Evolutionary conservation across 257 asterid genomes (phyloP).

Genomic region (Scutellaria baicalensis): DNA sequence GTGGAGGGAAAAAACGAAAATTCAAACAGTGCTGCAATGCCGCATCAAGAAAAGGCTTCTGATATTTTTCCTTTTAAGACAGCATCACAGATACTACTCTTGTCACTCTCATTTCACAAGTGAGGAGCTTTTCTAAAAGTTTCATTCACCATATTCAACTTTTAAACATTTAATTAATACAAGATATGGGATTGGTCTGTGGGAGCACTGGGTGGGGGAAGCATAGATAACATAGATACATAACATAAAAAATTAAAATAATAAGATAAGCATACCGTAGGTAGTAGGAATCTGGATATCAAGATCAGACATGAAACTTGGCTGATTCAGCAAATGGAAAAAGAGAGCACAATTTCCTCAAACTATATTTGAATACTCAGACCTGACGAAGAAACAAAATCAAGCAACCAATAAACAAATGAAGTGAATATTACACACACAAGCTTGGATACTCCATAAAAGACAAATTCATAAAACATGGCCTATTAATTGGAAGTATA

Average conservation of each 20-base stretch:
- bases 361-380: constrained; percentile 25
- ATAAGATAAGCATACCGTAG: constrained; percentile 32
- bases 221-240: background rate
- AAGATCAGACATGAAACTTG: constrained; percentile 61
- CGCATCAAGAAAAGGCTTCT: background rate
- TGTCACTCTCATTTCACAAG: background rate
- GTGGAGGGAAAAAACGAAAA: background rate
- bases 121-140: background rate
- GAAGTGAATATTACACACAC: background rate
- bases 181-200: background rate
- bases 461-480: background rate
- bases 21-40: background rate
- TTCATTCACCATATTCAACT: background rate
- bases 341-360: constrained; percentile 11
- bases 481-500: background rate
- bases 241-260: background rate
- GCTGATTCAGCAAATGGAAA: constrained; percentile 20
- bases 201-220: too few relatives aligned
- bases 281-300: constrained; percentile 50
- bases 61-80: background rate
- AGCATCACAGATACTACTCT: background rate
- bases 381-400: constrained; percentile 24
- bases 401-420: background rate
- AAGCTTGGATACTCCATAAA: background rate
- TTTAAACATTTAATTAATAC: background rate